Evolutionary conservation across 2,329 filamentous ascomycete genomes (phyloP).

Genomic region (Paraphaeosphaeria minitans): DNA sequence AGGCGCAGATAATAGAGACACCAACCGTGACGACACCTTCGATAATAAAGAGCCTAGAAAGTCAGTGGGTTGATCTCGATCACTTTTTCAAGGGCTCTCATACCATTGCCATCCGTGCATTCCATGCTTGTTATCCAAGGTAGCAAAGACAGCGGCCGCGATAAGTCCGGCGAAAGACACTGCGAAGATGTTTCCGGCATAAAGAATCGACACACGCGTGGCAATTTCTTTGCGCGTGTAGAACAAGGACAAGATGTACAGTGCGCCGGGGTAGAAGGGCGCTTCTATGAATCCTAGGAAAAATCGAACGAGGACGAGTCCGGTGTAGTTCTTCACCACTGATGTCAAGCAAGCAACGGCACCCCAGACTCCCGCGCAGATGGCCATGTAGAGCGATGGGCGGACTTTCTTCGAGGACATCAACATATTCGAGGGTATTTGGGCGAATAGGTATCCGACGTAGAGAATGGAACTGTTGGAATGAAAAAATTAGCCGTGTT

Average conservation of each 20-base stretch:
- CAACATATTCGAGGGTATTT: conserved; percentile 53
- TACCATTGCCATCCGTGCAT: conserved; percentile 24
- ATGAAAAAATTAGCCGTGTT: neutral
- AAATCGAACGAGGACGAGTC: conserved; percentile 35
- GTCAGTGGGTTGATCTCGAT: neutral
- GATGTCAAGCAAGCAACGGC: conserved; percentile 35
- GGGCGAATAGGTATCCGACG: conserved; percentile 32
- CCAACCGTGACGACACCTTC: conserved; percentile 33
- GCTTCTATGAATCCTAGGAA: conserved; percentile 38
- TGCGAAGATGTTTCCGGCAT: conserved; percentile 47
- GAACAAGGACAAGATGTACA: conserved; percentile 66
- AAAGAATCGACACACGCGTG: conserved; percentile 38
- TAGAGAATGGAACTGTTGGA: conserved; percentile 20
- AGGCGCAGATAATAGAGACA: conserved; percentile 41
- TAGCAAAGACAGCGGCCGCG: conserved; percentile 23
- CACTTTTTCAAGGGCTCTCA: neutral
- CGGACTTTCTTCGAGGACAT: conserved; percentile 40
- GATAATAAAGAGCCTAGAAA: conserved; percentile 26
- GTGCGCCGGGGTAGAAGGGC: conserved; percentile 63
- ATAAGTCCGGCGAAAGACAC: conserved; percentile 50
- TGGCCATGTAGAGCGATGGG: conserved; percentile 39
- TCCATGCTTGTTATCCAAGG: conserved; percentile 23
- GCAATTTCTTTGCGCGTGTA: conserved; percentile 61
- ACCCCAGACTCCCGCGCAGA: conserved; percentile 43
- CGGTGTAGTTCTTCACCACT: conserved; percentile 33